A percentile compares a stretch with the other conserved stretches of the same genome.
These are phyloP conservation scores for Geranium rotundifolium DNA, from an alignment of 345 rosid genomes.

Conservation along the genomic window DNA sequence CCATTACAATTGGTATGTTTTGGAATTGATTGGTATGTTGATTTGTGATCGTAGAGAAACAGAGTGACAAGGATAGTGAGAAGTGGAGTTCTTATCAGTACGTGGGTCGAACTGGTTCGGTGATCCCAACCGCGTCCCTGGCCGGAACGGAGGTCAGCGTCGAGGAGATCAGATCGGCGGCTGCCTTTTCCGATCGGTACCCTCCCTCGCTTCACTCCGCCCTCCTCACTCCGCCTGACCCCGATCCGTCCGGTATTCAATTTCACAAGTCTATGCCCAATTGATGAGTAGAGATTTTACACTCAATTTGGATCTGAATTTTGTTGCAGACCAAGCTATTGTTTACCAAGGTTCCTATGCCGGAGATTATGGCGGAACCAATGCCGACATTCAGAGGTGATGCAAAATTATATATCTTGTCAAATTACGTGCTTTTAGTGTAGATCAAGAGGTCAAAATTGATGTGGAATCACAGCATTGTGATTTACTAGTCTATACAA, in stretches of 20 bases:
- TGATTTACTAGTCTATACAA: too few relatives aligned
- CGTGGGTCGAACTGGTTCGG: conserved; percentile 58
- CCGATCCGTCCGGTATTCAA: conserved; percentile 40
- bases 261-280: not conserved
- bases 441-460: too few relatives aligned
- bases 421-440: too few relatives aligned
- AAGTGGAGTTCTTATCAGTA: conserved; percentile 68
- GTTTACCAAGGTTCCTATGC: conserved; percentile 48
- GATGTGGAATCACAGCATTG: too few relatives aligned
- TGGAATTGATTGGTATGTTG: not conserved
- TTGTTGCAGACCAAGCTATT: conserved; percentile 49
- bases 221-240: conserved; percentile 53
- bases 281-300: not conserved
- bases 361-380: conserved; percentile 31
- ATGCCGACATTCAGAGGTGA: conserved; percentile 38
- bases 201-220: conserved; percentile 72
- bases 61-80: conserved; percentile 32
- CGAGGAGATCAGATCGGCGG: conserved; percentile 77
- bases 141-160: conserved; percentile 74
- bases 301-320: not conserved
- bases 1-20: not conserved
- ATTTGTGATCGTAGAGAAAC: conserved; percentile 21
- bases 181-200: conserved; percentile 38
- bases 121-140: conserved; percentile 48
- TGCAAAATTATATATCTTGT: too few relatives aligned